These are phyloP conservation scores for Penicillium sp. DNA, from an alignment of 2,329 filamentous ascomycete genomes.

Conservation along the genomic window DNA sequence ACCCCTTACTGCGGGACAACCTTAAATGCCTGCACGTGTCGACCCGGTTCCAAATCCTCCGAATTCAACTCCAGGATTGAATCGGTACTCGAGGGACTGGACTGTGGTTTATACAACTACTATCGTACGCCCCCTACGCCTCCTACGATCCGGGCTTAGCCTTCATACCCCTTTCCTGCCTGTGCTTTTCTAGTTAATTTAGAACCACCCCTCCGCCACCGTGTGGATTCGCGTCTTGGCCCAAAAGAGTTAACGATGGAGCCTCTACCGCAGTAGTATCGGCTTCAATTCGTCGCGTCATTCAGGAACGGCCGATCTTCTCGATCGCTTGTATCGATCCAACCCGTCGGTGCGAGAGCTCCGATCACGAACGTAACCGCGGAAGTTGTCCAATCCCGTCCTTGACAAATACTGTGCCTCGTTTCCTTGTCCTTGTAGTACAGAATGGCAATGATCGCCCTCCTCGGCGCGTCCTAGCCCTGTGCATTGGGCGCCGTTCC, in stretches of 20 bases:
- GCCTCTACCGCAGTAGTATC: constrained; percentile 1
- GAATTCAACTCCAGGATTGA: not conserved
- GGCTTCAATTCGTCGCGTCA: not conserved
- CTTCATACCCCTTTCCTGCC: not conserved
- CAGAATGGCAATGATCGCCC: constrained; percentile 19
- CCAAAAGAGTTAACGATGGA: constrained; percentile 11
- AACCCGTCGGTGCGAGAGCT: constrained; percentile 5
- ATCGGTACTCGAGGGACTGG: not conserved
- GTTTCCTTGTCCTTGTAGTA: not conserved
- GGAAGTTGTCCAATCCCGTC: not conserved
- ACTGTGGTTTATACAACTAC: not conserved
- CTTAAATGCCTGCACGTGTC: not conserved
- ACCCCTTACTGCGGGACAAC: constrained; percentile 6
- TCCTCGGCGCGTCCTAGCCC: not conserved
- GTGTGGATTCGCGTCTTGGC: not conserved
- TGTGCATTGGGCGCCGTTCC: not conserved
- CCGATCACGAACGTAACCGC: constrained; percentile 10
- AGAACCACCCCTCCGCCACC: not conserved
- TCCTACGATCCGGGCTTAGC: not conserved
- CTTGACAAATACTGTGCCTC: constrained; percentile 17
- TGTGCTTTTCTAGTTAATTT: constrained; percentile 1
- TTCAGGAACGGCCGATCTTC: constrained; percentile 7
- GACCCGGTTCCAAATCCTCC: not conserved
- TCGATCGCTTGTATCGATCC: constrained; percentile 18
- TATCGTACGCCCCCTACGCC: not conserved